These are phyloP conservation scores for Venturia oleaginea DNA, from an alignment of 2,329 filamentous ascomycete genomes.

Conservation along the genomic window DNA sequence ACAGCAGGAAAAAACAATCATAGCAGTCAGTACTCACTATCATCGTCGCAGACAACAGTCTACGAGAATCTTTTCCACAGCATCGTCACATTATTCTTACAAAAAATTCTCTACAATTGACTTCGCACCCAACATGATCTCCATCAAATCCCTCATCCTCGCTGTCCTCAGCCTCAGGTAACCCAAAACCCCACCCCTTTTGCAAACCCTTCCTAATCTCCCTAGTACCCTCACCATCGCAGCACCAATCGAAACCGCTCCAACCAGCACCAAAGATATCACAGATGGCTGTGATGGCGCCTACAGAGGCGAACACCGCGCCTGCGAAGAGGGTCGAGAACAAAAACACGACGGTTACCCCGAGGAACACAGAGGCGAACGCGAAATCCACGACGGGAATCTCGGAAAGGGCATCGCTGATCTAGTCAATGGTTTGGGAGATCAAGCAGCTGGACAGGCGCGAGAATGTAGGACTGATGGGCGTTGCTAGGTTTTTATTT, in stretches of 20 bases:
- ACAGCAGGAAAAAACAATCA: not conserved
- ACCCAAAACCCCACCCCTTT: no score
- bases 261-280: not conserved
- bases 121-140: not conserved
- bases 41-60: not conserved
- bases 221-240: not conserved
- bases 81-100: no score
- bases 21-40: not conserved
- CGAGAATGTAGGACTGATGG: constrained; percentile 4
- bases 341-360: constrained; percentile 2
- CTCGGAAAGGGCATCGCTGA: not conserved
- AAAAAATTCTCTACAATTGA: not conserved
- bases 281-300: constrained; percentile 1
- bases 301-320: constrained; percentile 3
- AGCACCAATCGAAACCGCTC: not conserved
- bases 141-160: constrained; percentile 3
- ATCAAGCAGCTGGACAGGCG: not conserved
- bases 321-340: constrained; percentile 6
- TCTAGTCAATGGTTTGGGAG: not conserved
- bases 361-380: constrained; percentile 3
- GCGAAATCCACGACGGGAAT: not conserved
- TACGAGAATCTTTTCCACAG: not conserved
- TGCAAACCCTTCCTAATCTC: not conserved
- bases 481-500: not conserved
- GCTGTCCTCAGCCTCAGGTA: not conserved